These are phyloP conservation scores for Leccinum aurantiacum DNA, from an alignment of 768 basidiomycete species.

Conservation along the genomic window DNA sequence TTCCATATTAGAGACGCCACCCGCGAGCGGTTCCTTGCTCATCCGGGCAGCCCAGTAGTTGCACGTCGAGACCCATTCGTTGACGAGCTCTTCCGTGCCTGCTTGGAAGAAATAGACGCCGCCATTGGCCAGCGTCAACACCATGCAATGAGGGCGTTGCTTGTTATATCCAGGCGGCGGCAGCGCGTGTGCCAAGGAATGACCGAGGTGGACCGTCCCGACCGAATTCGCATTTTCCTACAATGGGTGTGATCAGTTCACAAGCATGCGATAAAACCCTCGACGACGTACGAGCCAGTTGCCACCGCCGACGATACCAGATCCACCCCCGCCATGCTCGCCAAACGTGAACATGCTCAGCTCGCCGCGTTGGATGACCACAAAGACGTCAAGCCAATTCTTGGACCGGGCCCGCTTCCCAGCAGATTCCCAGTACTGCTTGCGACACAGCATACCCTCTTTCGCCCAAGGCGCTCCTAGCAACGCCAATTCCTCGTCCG, in stretches of 20 bases:
- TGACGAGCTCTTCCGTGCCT: constrained; percentile 97
- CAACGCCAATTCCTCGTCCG: constrained; percentile 93
- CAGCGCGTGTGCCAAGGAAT: constrained; percentile 83
- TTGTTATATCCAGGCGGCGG: constrained; percentile 92
- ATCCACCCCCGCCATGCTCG: constrained; percentile 58
- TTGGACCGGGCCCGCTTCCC: constrained; percentile 87
- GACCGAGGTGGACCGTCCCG: constrained; percentile 81
- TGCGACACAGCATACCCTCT: constrained; percentile 93
- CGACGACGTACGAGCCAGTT: constrained; percentile 88
- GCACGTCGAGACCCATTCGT: constrained; percentile 98
- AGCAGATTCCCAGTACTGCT: constrained; percentile 88
- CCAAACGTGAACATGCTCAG: constrained; percentile 96
- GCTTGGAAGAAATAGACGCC: constrained; percentile 98
- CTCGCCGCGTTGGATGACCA: constrained; percentile 93
- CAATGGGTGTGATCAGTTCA: constrained; percentile 7
- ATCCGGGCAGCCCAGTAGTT: constrained; percentile 99
- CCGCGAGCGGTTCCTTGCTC: constrained; percentile 91
- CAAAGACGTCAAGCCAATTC: constrained; percentile 91
- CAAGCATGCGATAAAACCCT: not conserved
- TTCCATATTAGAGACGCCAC: constrained; percentile 99
- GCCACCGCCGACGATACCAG: constrained; percentile 84
- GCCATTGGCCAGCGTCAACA: constrained; percentile 82
- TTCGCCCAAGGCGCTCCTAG: constrained; percentile 99
- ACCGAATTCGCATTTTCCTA: constrained; percentile 86
- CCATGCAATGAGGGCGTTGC: constrained; percentile 93